These are phyloP conservation scores for Globisporangium polare DNA, from an alignment of 352 stramenopile genomes.

Conservation along the genomic window DNA sequence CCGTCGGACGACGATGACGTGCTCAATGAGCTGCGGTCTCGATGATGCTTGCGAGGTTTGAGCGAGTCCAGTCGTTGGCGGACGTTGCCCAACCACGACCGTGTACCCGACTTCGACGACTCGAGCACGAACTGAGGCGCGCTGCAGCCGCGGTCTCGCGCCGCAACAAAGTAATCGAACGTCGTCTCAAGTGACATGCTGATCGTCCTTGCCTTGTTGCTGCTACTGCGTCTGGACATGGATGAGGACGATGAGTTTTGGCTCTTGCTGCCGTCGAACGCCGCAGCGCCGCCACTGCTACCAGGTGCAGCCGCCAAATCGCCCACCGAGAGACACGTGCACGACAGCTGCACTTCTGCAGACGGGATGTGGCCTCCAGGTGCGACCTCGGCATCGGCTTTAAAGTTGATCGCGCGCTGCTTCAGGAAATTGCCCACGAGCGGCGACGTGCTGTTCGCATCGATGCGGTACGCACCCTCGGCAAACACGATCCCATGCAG, in stretches of 20 bases:
- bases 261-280: conserved; percentile 14
- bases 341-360: conserved; percentile 57
- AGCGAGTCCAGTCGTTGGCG: conserved; percentile 61
- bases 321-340: conserved; percentile 63
- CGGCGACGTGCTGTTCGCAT: conserved; percentile 42
- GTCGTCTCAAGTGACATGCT: conserved; percentile 62
- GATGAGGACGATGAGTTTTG: conserved; percentile 10
- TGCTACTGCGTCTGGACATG: conserved; percentile 43
- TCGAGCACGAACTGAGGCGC: conserved; percentile 61
- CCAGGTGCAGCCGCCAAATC: conserved; percentile 28
- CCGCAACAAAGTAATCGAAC: conserved; percentile 70
- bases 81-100: conserved; percentile 59
- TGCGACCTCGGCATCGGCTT: conserved; percentile 39
- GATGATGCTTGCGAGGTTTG: conserved; percentile 56
- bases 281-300: conserved; percentile 1
- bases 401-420: conserved; percentile 74
- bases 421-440: conserved; percentile 57
- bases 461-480: conserved; percentile 57
- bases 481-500: conserved; percentile 67
- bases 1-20: conserved; percentile 8
- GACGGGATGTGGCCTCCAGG: conserved; percentile 44
- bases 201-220: conserved; percentile 77
- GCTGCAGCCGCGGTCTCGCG: conserved; percentile 44
- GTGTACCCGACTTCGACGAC: conserved; percentile 42
- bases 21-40: conserved; percentile 18